Percentiles rank a stretch among this genome's conserved stretches.
These are phyloP conservation scores for Pestalotiopsis fici DNA, from an alignment of 2,329 filamentous ascomycete species.

Conservation along the genomic window DNA sequence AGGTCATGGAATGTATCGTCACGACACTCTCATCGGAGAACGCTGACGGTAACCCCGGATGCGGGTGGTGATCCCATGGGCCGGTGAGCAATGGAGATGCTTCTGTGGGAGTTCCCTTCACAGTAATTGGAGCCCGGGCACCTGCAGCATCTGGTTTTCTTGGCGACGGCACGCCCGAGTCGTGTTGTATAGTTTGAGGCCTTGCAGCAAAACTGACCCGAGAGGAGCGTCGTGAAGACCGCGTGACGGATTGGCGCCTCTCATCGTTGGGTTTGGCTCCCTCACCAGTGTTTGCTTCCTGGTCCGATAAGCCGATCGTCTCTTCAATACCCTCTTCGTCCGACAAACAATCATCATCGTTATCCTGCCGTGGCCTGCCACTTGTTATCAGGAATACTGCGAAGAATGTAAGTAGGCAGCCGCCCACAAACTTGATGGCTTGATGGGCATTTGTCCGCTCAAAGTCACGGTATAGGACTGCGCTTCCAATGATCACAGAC, in stretches of 20 bases:
- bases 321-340: conserved; percentile 64
- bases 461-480: conserved; percentile 92
- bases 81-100: conserved; percentile 41
- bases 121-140: conserved; percentile 29
- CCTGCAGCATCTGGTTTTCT: conserved; percentile 31
- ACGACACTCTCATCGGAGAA: conserved; percentile 31
- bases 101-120: conserved; percentile 27
- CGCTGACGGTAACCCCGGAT: conserved; percentile 35
- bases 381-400: conserved; percentile 98
- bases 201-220: conserved; percentile 44
- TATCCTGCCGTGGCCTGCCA: conserved; percentile 61
- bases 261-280: conserved; percentile 18
- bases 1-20: conserved; percentile 27
- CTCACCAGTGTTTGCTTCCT: conserved; percentile 34
- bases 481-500: conserved; percentile 92
- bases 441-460: conserved; percentile 75
- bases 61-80: conserved; percentile 39
- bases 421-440: conserved; percentile 82
- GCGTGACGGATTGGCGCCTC: conserved; percentile 2
- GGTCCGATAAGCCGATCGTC: conserved; percentile 58
- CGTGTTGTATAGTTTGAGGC: conserved; percentile 33
- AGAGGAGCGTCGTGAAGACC: conserved; percentile 49
- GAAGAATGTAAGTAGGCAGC: conserved; percentile 89
- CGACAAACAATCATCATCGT: conserved; percentile 57
- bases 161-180: conserved; percentile 35